Conservation (phyloP, 371 early-diverging fungal species). For the Lichtheimia ramosa region DNA sequence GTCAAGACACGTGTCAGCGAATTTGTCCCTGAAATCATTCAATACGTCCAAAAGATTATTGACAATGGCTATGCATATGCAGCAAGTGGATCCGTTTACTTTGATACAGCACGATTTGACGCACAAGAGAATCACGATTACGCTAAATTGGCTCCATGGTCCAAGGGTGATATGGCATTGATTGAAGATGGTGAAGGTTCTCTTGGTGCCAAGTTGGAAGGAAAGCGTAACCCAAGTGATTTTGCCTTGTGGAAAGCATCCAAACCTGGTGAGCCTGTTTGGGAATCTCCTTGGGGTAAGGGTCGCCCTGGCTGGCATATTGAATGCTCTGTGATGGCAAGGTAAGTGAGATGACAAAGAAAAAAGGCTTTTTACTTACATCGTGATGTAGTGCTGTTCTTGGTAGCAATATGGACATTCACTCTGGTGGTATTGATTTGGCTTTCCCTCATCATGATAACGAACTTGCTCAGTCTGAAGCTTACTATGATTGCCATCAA, state of each 20-base stretch:
- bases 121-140: slow-evolving; percentile 82
- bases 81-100: slow-evolving; percentile 97
- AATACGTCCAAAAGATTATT: slow-evolving; percentile 91
- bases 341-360: slow-evolving; percentile 11
- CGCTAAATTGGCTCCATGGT: slow-evolving; percentile 91
- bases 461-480: slow-evolving; percentile 98
- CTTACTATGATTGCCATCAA: slow-evolving; percentile 85
- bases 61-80: slow-evolving; percentile 95
- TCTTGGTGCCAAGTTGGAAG: slow-evolving; percentile 70
- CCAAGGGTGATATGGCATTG: slow-evolving; percentile 78
- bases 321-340: slow-evolving; percentile 99
- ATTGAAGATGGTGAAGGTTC: slow-evolving; percentile 93
- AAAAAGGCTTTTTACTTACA: background rate
- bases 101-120: slow-evolving; percentile 93
- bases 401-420: slow-evolving; percentile 94
- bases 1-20: slow-evolving; percentile 97
- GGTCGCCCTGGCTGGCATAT: slow-evolving; percentile 99
- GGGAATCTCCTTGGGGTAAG: slow-evolving; percentile 94
- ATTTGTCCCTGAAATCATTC: slow-evolving; percentile 95
- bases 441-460: slow-evolving; percentile 99
- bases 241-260: slow-evolving; percentile 99
- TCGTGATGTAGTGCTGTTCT: slow-evolving; percentile 72
- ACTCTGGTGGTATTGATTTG: slow-evolving; percentile 98
- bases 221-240: slow-evolving; percentile 82
- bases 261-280: slow-evolving; percentile 97